Evolutionary conservation across 1,284 basidiomycete species (phyloP).

Genomic region (Sporisorium iseilematis-ciliati): DNA sequence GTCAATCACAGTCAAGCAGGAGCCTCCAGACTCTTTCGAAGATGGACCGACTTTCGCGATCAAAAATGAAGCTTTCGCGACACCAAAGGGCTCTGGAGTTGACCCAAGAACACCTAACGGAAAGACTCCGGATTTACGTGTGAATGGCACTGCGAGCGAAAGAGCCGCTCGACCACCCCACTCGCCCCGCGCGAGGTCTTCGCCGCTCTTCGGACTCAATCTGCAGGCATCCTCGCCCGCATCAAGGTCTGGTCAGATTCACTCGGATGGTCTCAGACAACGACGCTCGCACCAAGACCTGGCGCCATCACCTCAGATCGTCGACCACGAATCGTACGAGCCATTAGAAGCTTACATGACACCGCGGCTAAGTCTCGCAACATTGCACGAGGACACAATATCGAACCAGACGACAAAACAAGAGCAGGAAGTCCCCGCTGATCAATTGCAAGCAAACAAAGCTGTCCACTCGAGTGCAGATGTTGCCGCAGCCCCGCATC

Average conservation of each 20-base stretch:
- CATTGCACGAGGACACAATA: slow-evolving; percentile 23
- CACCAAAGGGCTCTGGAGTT: slow-evolving; percentile 5
- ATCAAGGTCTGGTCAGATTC: background rate
- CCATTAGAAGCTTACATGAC: slow-evolving; percentile 31
- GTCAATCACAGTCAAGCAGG: slow-evolving; percentile 8
- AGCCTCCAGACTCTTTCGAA: background rate
- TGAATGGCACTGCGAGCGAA: slow-evolving; percentile 4
- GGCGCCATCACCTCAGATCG: slow-evolving; percentile 18
- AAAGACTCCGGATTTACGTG: background rate
- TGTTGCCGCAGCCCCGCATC: background rate
- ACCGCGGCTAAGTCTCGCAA: slow-evolving; percentile 20
- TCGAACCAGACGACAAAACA: background rate
- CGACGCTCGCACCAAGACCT: slow-evolving; percentile 9
- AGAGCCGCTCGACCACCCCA: slow-evolving; percentile 12
- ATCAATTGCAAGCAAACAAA: slow-evolving; percentile 1
- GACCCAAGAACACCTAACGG: slow-evolving; percentile 9
- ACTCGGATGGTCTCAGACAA: slow-evolving; percentile 3
- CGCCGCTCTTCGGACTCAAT: background rate
- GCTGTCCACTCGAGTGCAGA: background rate
- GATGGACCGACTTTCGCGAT: background rate
- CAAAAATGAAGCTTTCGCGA: background rate
- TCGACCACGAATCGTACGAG: slow-evolving; percentile 20
- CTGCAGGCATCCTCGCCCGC: background rate
- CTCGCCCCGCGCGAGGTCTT: slow-evolving; percentile 15
- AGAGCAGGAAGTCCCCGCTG: background rate